Evolutionary conservation across 441 rosid species (phyloP), one percentile per base, ranked within the genome.

Genomic region (Jatropha multifida): DNA sequence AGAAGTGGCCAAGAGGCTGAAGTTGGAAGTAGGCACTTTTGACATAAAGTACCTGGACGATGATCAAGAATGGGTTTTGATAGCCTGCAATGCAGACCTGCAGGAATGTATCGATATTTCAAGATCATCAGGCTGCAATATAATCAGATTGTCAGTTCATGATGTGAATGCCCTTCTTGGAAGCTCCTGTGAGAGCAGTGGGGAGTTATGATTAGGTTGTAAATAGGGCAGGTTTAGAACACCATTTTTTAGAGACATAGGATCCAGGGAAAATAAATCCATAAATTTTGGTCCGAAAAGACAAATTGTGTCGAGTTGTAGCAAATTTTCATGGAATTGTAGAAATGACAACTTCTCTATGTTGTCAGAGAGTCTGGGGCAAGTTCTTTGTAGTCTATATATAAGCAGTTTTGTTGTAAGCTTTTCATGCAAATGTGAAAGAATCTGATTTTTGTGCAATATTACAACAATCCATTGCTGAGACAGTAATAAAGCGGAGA

Each of bases 181-280:
- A 42, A 94, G 99, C 80, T 91, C 97, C 12, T 92, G 96, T 72
- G 97, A 94, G 80, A 93, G 97, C 89, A 89, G 89, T 9, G 95
- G 89, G 37, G 90, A 86, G 80, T 84, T 87, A 55, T 89, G 84
- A 78, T 37, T 41, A 64, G 27, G 32, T 41, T 83, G 75, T 80
- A 69, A 12, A 69, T 76, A 58, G 48, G 67, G 42, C 8, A 41
- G 76, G 68, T 73, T 65, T 77, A 73, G 81, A 71, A 73, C 66
- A 51, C 61, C 72, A 79, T 71, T 80, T 40, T 70, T 73, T 32
- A 9, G 73, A 80, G 78, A 69, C 68, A 23, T 78, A 78, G 79
- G 38, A 40, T 42, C 20, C 46, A 61, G 77, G 78, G 60, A 74
- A 32, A 75, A 69, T 61, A 72, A n/a, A 64, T 60, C 8, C 44